Percentiles rank a stretch among this genome's conserved stretches.
Evolutionary conservation across 1,139 yeast genomes (phyloP).

Genomic region (Sugiyamaella xylanicola): DNA sequence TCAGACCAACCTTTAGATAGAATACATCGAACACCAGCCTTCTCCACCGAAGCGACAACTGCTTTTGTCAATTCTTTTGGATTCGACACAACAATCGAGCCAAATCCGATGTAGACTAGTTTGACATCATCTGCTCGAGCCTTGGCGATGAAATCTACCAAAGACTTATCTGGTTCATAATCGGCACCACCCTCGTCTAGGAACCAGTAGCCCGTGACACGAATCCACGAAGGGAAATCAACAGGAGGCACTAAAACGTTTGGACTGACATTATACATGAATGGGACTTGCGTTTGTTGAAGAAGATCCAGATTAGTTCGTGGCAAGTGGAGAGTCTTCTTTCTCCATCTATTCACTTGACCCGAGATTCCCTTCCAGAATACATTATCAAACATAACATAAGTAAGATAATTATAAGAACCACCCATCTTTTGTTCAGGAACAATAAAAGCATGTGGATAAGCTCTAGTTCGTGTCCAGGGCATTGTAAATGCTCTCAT

Average conservation of each 20-base stretch:
- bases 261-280: conserved; percentile 86
- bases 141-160: conserved; percentile 59
- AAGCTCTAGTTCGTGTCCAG: conserved; percentile 93
- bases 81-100: conserved; percentile 87
- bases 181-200: conserved; percentile 63
- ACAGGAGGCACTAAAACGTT: conserved; percentile 87
- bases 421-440: conserved; percentile 95
- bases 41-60: conserved; percentile 72
- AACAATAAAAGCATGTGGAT: conserved; percentile 94
- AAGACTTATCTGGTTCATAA: conserved; percentile 64
- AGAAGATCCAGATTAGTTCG: conserved; percentile 69
- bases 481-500: conserved; percentile 98
- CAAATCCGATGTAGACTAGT: conserved; percentile 90
- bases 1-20: conserved; percentile 96
- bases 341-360: conserved; percentile 88
- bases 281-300: conserved; percentile 82
- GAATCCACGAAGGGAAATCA: conserved; percentile 93
- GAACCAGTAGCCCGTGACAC: conserved; percentile 95
- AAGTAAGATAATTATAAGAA: conserved; percentile 86
- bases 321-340: conserved; percentile 60
- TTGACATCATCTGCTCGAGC: conserved; percentile 67
- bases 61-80: conserved; percentile 78
- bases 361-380: conserved; percentile 94
- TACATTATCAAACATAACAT: conserved; percentile 86
- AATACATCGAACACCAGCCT: conserved; percentile 82